phyloP scores from a whole-genome alignment of 2,329 filamentous ascomycete species.

The Parastagonospora nodorum region DNA sequence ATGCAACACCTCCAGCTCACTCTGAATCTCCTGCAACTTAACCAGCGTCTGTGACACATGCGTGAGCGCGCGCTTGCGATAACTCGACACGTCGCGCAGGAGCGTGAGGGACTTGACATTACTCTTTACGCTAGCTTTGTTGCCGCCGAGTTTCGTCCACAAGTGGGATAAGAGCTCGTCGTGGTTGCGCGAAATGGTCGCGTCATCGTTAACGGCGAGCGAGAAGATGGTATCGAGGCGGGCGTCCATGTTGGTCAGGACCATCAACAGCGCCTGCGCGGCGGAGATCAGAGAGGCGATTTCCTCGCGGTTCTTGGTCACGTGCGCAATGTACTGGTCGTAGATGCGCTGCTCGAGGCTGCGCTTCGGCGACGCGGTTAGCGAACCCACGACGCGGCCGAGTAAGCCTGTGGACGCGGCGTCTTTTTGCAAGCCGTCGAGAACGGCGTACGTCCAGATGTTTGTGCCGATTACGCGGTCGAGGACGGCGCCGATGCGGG shows the following conservation, averaged over 20 bases:
- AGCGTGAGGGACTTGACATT: slow-evolving; percentile 68
- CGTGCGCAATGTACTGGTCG: slow-evolving; percentile 77
- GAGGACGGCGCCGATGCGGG: slow-evolving; percentile 72
- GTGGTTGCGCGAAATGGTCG: slow-evolving; percentile 62
- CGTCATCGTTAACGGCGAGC: slow-evolving; percentile 68
- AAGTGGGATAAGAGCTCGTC: slow-evolving; percentile 71
- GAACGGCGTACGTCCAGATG: slow-evolving; percentile 72
- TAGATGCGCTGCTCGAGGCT: slow-evolving; percentile 59
- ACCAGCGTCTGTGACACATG: slow-evolving; percentile 73
- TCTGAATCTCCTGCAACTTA: slow-evolving; percentile 74
- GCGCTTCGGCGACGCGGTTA: slow-evolving; percentile 45
- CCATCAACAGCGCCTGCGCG: slow-evolving; percentile 68
- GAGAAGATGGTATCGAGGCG: slow-evolving; percentile 72
- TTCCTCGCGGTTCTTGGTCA: slow-evolving; percentile 70
- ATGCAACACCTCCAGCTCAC: slow-evolving; percentile 71
- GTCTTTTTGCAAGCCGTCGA: slow-evolving; percentile 63
- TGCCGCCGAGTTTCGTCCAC: slow-evolving; percentile 76
- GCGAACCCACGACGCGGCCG: slow-evolving; percentile 50
- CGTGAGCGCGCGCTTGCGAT: slow-evolving; percentile 67
- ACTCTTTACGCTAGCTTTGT: slow-evolving; percentile 64
- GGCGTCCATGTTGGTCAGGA: slow-evolving; percentile 71
- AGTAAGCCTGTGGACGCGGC: slow-evolving; percentile 48
- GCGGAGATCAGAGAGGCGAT: slow-evolving; percentile 71
- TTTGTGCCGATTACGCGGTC: slow-evolving; percentile 77
- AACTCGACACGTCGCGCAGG: slow-evolving; percentile 67